Evolutionary conservation across 805 yeast species (phyloP).

Genomic region (Candida ulmi): DNA sequence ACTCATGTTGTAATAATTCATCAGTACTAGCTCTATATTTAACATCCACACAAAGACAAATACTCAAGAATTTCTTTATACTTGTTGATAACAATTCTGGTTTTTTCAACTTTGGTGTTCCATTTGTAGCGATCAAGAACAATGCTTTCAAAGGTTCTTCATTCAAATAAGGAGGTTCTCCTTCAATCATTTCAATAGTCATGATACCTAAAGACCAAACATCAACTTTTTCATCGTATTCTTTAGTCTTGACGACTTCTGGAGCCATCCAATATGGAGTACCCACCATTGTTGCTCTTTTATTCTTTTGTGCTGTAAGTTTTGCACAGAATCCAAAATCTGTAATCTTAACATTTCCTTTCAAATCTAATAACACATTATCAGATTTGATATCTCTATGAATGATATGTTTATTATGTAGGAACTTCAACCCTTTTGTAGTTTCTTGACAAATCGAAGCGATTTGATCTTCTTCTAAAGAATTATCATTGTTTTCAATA

Average conservation of each 20-base stretch:
- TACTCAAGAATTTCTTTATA: conserved; percentile 80
- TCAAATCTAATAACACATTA: conserved; percentile 76
- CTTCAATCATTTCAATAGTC: conserved; percentile 98
- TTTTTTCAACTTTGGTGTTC: conserved; percentile 90
- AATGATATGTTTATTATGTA: conserved; percentile 88
- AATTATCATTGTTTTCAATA: conserved; percentile 76
- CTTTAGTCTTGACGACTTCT: conserved; percentile 92
- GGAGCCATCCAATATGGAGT: conserved; percentile 99
- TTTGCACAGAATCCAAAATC: conserved; percentile 99
- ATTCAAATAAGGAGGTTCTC: conserved; percentile 96
- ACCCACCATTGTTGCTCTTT: conserved; percentile 98
- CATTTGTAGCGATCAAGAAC: conserved; percentile 92
- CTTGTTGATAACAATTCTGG: conserved; percentile 77
- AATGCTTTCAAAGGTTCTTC: conserved; percentile 94
- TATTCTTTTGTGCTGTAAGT: conserved; percentile 72
- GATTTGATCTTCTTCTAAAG: conserved; percentile 78
- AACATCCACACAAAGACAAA: conserved; percentile 92
- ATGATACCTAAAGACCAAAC: conserved; percentile 98
- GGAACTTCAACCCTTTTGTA: conserved; percentile 81
- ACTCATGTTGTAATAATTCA: conserved; percentile 75
- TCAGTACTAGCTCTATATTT: conserved; percentile 86
- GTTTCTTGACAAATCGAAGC: conserved; percentile 90
- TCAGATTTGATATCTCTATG: conserved; percentile 98
- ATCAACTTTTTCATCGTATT: conserved; percentile 95
- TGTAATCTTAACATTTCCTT: conserved; percentile 87